These are phyloP conservation scores for Aotearoamyces nothofagi DNA, from an alignment of 2,329 filamentous ascomycete genomes.

Conservation along the genomic window DNA sequence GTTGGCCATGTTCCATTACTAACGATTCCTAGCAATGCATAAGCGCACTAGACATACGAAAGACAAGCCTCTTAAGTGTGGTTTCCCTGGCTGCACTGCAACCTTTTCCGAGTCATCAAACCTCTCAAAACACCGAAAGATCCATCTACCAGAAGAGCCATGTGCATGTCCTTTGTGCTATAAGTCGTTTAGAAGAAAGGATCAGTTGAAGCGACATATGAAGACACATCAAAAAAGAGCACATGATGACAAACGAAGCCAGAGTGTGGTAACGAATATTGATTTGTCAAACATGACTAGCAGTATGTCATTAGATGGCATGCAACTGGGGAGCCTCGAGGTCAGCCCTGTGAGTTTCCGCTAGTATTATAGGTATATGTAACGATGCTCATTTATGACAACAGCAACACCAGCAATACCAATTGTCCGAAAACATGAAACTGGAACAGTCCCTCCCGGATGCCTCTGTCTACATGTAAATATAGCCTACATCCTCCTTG, in stretches of 20 bases:
- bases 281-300: too few relatives aligned
- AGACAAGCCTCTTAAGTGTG: conserved; percentile 44
- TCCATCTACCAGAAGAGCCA: conserved; percentile 37
- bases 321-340: too few relatives aligned
- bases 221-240: conserved; percentile 16
- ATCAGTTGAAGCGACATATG: conserved; percentile 43
- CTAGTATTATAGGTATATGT: too few relatives aligned
- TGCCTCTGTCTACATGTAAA: too few relatives aligned
- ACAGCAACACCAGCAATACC: too few relatives aligned
- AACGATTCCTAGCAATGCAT: conserved; percentile 39
- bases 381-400: too few relatives aligned
- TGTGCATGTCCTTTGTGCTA: conserved; percentile 33
- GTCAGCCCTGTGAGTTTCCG: too few relatives aligned
- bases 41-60: conserved; percentile 45
- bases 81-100: conserved; percentile 33
- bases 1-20: background rate
- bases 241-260: conserved; percentile 1
- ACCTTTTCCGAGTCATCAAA: conserved; percentile 51
- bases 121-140: conserved; percentile 49
- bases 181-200: conserved; percentile 41
- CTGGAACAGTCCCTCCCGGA: too few relatives aligned
- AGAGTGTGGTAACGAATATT: too few relatives aligned
- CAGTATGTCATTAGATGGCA: too few relatives aligned
- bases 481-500: too few relatives aligned
- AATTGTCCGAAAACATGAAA: too few relatives aligned